Conservation (phyloP, 1,139 yeast species). For the Kodamaea sp. region DNA sequence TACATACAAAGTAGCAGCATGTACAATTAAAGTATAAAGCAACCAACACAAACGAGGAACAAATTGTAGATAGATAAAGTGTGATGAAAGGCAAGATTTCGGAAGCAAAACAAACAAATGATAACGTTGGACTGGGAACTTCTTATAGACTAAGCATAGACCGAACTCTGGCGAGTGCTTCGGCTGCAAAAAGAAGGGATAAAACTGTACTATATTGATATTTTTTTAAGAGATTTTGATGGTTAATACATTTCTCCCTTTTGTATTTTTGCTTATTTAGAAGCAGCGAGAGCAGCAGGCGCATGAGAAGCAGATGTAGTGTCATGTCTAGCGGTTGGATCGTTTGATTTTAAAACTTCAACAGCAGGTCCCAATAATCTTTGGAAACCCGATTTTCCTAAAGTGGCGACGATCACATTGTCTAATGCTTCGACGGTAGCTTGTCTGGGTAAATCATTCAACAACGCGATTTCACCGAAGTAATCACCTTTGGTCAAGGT, state of each 20-base stretch:
- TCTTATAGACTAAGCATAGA: too few species aligned
- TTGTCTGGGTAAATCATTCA: conserved; percentile 90
- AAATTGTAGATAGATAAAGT: not conserved
- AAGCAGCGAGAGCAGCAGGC: not conserved
- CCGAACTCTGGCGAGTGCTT: too few species aligned
- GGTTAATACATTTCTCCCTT: too few species aligned
- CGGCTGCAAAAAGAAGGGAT: too few species aligned
- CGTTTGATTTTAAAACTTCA: conserved; percentile 75
- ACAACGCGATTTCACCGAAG: conserved; percentile 92
- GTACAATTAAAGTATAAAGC: conserved; percentile 1
- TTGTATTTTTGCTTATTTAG: conserved; percentile 1
- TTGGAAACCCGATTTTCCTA: conserved; percentile 91
- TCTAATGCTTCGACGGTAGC: conserved; percentile 86
- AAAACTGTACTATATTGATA: not conserved
- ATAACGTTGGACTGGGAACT: too few species aligned
- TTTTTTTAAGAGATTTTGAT: too few species aligned
- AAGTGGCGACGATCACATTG: conserved; percentile 80
- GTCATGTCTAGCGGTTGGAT: conserved; percentile 54
- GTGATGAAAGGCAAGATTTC: not conserved
- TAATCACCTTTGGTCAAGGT: conserved; percentile 80
- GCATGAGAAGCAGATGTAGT: not conserved
- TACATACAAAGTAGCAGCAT: not conserved
- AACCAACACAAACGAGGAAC: conserved; percentile 1
- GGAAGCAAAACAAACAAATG: not conserved
- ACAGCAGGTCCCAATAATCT: conserved; percentile 93